phyloP scores from a whole-genome alignment of 2,329 filamentous ascomycete species.

The Diplocarpon rosae region DNA sequence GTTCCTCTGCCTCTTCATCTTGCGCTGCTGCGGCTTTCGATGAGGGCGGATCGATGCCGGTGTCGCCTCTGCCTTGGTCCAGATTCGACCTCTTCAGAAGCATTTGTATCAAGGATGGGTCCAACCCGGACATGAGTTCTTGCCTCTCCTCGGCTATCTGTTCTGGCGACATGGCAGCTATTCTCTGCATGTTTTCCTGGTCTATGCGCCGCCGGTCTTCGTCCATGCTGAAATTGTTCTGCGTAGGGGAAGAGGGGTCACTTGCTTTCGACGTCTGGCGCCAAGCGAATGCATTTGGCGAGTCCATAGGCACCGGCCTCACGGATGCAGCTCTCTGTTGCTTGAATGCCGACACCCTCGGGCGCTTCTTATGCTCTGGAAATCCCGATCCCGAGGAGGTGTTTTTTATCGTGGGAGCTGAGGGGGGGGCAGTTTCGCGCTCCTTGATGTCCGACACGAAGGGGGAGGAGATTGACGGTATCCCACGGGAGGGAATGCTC shows the following conservation, averaged over 20 bases:
- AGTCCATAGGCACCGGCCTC: conserved; percentile 5
- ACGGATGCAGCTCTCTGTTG: conserved; percentile 39
- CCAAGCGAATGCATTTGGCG: conserved; percentile 15
- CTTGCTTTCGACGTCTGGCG: conserved; percentile 9
- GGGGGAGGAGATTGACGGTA: conserved; percentile 25
- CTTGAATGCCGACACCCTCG: conserved; percentile 67
- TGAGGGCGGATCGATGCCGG: conserved; percentile 17
- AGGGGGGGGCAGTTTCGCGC: conserved; percentile 52
- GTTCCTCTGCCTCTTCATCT: not conserved
- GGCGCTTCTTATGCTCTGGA: conserved; percentile 75
- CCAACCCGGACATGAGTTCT: conserved; percentile 70
- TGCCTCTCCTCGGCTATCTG: conserved; percentile 73
- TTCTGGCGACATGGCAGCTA: conserved; percentile 67
- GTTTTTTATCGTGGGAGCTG: conserved; percentile 46
- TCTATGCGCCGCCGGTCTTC: conserved; percentile 66
- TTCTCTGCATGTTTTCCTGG: conserved; percentile 62
- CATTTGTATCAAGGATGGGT: conserved; percentile 64
- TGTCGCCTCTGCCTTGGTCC: conserved; percentile 26
- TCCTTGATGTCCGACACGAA: conserved; percentile 71
- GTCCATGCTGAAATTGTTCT: conserved; percentile 26
- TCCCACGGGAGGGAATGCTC: conserved; percentile 19
- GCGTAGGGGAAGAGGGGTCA: conserved; percentile 14
- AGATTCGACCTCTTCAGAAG: conserved; percentile 41
- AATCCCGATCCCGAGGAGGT: conserved; percentile 70
- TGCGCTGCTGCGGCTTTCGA: not conserved